These are phyloP conservation scores for Neonectria neomacrospora DNA, from an alignment of 2,329 filamentous ascomycete species.

Conservation along the genomic window DNA sequence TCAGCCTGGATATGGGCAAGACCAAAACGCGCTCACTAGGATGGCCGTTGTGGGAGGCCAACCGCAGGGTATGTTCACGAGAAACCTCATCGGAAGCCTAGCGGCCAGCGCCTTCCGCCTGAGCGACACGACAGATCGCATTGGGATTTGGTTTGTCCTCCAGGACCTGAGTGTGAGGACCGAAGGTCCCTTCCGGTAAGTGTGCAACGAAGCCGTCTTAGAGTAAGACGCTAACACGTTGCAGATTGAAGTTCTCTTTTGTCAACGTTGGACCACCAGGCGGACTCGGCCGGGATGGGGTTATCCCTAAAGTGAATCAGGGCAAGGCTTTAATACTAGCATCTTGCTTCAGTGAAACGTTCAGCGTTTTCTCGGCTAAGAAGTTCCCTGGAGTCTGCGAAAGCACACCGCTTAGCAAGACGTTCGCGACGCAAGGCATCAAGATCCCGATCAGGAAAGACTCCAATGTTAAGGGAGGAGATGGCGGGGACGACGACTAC, in stretches of 20 bases:
- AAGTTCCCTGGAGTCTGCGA: constrained; percentile 98
- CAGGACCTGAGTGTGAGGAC: constrained; percentile 95
- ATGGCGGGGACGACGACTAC: constrained; percentile 63
- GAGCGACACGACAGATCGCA: constrained; percentile 80
- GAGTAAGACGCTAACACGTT: constrained; percentile 30
- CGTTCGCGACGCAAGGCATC: constrained; percentile 92
- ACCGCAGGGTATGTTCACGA: constrained; percentile 87
- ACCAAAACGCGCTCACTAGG: constrained; percentile 46
- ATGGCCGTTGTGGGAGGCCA: constrained; percentile 56
- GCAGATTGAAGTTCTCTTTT: constrained; percentile 75
- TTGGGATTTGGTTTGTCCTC: constrained; percentile 95
- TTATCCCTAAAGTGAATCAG: constrained; percentile 69
- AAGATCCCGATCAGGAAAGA: constrained; percentile 98
- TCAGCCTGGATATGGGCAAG: constrained; percentile 44
- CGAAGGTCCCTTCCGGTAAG: constrained; percentile 88
- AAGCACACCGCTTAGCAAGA: constrained; percentile 89
- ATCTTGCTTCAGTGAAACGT: constrained; percentile 85
- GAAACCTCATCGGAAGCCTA: constrained; percentile 93
- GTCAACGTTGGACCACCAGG: constrained; percentile 78
- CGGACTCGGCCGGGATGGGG: constrained; percentile 48
- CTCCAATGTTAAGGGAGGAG: constrained; percentile 64
- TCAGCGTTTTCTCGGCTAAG: constrained; percentile 96
- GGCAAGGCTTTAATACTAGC: constrained; percentile 85
- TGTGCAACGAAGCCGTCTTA: neutral
- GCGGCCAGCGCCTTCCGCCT: constrained; percentile 89